Conservation (phyloP, 2,329 filamentous ascomycete species). For the Didymella glomerata region DNA sequence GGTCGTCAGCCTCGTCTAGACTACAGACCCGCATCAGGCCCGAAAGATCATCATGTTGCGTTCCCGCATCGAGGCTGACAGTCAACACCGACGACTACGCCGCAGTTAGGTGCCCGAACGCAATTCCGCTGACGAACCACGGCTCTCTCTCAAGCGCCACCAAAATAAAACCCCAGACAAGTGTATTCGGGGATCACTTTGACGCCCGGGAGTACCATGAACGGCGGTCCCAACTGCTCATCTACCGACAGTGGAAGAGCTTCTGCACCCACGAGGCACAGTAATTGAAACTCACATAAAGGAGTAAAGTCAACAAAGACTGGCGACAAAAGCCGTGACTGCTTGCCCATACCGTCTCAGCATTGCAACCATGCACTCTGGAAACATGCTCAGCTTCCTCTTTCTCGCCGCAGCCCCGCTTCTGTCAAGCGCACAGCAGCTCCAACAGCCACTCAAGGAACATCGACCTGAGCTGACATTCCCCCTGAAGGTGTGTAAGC, state of each 20-base stretch:
- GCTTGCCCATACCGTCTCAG: neutral
- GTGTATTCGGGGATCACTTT: slow-evolving; percentile 18
- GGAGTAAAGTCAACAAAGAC: neutral
- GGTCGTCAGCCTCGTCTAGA: neutral
- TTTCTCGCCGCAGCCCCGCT: slow-evolving; percentile 5
- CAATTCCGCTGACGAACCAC: slow-evolving; percentile 16
- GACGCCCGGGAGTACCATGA: slow-evolving; percentile 16
- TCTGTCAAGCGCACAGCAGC: slow-evolving; percentile 10
- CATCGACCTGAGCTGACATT: neutral
- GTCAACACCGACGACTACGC: slow-evolving; percentile 12
- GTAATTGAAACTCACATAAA: slow-evolving; percentile 22
- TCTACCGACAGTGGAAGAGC: neutral
- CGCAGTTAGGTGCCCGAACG: slow-evolving; percentile 17
- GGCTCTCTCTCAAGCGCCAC: slow-evolving; percentile 16
- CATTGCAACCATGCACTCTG: neutral
- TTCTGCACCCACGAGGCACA: slow-evolving; percentile 15
- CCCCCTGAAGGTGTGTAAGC: slow-evolving; percentile 13
- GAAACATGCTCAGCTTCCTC: slow-evolving; percentile 7
- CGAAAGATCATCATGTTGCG: neutral
- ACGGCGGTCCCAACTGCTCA: neutral
- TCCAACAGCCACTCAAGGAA: slow-evolving; percentile 18
- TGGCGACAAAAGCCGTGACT: neutral
- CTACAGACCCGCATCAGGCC: neutral
- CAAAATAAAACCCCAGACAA: slow-evolving; percentile 3
- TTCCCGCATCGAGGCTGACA: slow-evolving; percentile 4